phyloP scores from a whole-genome alignment of 1,139 yeast genomes.

The Meyerozyma smithsonii region DNA sequence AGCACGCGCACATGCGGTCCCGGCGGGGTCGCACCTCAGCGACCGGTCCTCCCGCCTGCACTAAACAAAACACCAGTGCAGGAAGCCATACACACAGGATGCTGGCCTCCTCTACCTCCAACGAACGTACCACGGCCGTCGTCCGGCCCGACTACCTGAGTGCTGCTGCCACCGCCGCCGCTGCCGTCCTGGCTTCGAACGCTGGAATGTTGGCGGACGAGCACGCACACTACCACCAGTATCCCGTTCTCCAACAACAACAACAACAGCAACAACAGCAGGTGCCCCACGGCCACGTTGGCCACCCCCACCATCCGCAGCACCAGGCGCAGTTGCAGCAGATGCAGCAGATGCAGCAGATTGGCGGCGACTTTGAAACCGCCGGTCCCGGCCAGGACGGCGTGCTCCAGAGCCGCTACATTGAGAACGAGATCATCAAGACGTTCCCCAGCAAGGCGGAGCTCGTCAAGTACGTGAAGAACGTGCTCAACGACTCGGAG shows the following conservation, averaged over 20 bases:
- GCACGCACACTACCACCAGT: conserved; percentile 20
- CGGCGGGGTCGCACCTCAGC: neutral
- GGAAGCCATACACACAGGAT: conserved; percentile 9
- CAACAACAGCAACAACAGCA: conserved; percentile 23
- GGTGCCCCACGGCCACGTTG: conserved; percentile 9
- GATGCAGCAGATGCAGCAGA: conserved; percentile 6
- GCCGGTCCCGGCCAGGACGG: conserved; percentile 1
- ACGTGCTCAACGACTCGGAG: conserved; percentile 39
- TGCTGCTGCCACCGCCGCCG: conserved; percentile 17
- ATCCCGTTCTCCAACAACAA: conserved; percentile 24
- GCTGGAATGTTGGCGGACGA: conserved; percentile 17
- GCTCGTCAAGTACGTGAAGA: conserved; percentile 41
- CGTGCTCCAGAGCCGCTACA: conserved; percentile 16
- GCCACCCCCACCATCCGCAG: conserved; percentile 11
- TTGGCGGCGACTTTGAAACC: conserved; percentile 1
- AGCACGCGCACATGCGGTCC: conserved; percentile 4
- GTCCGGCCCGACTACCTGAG: conserved; percentile 13
- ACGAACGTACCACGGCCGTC: conserved; percentile 26
- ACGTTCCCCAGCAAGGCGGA: conserved; percentile 40
- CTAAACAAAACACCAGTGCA: conserved; percentile 6
- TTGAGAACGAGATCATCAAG: conserved; percentile 44
- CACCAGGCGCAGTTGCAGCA: conserved; percentile 10
- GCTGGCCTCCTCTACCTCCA: conserved; percentile 32
- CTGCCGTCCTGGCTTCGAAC: conserved; percentile 17
- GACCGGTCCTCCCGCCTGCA: conserved; percentile 1